phyloP scores from a whole-genome alignment of 2,329 filamentous ascomycete genomes.

The Nemania sp. region DNA sequence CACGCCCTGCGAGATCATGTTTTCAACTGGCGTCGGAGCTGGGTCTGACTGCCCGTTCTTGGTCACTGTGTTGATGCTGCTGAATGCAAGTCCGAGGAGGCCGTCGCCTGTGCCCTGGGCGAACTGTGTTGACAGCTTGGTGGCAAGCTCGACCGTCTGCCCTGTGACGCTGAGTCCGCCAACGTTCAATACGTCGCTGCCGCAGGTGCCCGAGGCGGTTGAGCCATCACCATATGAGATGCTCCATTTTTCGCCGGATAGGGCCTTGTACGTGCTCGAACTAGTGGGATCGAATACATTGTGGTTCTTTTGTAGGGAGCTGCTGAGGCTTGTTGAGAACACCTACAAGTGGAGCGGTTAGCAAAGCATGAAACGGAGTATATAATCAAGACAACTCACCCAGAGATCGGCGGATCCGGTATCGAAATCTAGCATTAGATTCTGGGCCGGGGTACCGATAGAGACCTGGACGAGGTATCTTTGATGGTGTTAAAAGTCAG shows the following conservation, averaged over 20 bases:
- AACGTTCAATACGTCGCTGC: conserved; percentile 71
- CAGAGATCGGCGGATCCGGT: conserved; percentile 78
- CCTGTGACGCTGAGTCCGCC: conserved; percentile 71
- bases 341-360: conserved; percentile 53
- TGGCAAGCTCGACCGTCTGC: conserved; percentile 75
- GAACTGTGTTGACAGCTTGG: conserved; percentile 69
- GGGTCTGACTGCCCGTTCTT: conserved; percentile 56
- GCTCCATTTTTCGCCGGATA: conserved; percentile 67
- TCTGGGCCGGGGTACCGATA: conserved; percentile 75
- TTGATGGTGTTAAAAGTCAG: conserved; percentile 60
- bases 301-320: conserved; percentile 57
- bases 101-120: conserved; percentile 68
- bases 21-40: conserved; percentile 73
- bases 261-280: conserved; percentile 69
- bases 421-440: conserved; percentile 73
- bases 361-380: not conserved
- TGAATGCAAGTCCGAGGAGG: conserved; percentile 74
- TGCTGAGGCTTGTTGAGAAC: conserved; percentile 66
- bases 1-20: conserved; percentile 68
- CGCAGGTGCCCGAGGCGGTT: conserved; percentile 72
- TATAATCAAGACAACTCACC: conserved; percentile 51
- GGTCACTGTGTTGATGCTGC: conserved; percentile 71
- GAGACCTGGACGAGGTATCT: conserved; percentile 70
- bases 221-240: conserved; percentile 77
- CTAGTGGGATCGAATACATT: conserved; percentile 69